Evolutionary conservation across 1,284 basidiomycete species (phyloP).

Genomic region (Flammula alnicola): DNA sequence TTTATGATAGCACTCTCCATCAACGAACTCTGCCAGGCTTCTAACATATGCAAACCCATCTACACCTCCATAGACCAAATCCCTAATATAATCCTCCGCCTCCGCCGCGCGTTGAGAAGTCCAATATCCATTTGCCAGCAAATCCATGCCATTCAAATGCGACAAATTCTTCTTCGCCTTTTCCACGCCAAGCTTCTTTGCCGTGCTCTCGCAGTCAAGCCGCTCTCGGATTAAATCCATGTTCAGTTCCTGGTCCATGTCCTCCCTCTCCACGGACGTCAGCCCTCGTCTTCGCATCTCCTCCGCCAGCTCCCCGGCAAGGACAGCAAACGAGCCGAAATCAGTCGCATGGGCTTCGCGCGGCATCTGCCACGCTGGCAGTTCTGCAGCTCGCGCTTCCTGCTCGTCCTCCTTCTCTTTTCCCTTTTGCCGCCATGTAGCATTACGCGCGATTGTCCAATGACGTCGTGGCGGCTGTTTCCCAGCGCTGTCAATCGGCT

Average conservation of each 20-base stretch:
- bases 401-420: conserved; percentile 59
- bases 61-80: conserved; percentile 75
- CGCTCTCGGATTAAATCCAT: conserved; percentile 40
- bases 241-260: conserved; percentile 40
- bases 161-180: conserved; percentile 16
- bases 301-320: conserved; percentile 51
- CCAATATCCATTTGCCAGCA: conserved; percentile 46
- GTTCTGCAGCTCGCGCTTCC: conserved; percentile 17
- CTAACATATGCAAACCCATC: conserved; percentile 75
- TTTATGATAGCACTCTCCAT: conserved; percentile 23
- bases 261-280: conserved; percentile 17
- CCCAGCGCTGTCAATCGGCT: conserved; percentile 9
- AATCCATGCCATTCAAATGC: conserved; percentile 10
- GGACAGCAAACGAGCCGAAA: conserved; percentile 61
- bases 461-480: conserved; percentile 37
- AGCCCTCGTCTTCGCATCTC: conserved; percentile 46
- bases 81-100: conserved; percentile 65
- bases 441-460: conserved; percentile 47
- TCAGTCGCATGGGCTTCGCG: conserved; percentile 59
- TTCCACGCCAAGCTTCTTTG: conserved; percentile 14
- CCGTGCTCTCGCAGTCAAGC: conserved; percentile 33
- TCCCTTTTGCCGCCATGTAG: conserved; percentile 46
- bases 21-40: conserved; percentile 73
- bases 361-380: conserved; percentile 47
- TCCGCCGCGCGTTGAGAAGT: conserved; percentile 47